A percentile compares a stretch with the other conserved stretches of the same genome.
These are phyloP conservation scores for Erythrobasidium yunnanense DNA, from an alignment of 768 basidiomycete genomes.

Conservation along the genomic window DNA sequence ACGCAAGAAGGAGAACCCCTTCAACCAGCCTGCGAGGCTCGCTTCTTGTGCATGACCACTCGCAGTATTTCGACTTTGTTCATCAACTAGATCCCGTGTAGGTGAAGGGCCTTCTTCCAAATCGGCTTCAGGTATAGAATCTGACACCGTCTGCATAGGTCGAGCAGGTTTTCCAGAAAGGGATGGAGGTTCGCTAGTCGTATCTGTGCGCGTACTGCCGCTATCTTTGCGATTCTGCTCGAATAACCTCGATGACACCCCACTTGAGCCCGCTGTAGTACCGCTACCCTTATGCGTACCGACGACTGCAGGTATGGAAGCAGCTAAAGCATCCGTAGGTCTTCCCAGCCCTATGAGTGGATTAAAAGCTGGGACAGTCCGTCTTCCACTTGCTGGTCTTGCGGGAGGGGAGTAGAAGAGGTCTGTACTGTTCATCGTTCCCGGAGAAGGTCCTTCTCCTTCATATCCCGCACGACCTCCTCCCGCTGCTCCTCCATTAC, in stretches of 20 bases:
- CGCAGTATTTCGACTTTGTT: too few relatives aligned
- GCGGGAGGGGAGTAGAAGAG: constrained; percentile 2
- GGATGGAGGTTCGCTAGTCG: neutral
- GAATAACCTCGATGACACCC: neutral
- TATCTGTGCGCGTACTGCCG: neutral
- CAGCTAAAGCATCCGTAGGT: too few relatives aligned
- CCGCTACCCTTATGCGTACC: too few relatives aligned
- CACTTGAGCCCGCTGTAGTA: neutral
- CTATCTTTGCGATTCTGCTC: neutral
- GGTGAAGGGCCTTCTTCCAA: too few relatives aligned
- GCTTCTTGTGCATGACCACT: neutral
- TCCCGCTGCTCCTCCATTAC: neutral
- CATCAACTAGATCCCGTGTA: too few relatives aligned
- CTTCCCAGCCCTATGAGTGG: constrained; percentile 1
- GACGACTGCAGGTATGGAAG: too few relatives aligned
- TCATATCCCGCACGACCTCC: neutral
- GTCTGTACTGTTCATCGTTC: neutral
- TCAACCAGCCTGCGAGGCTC: constrained; percentile 3
- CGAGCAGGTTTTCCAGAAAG: neutral
- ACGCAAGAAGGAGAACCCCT: constrained; percentile 1
- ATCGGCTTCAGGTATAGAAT: neutral
- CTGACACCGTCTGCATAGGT: neutral
- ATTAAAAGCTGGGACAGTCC: neutral
- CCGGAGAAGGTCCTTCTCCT: neutral
- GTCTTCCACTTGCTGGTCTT: neutral